Percentiles rank a stretch among this genome's conserved stretches.
Conservation (phyloP, 78 protist species). For the Dictyostelium firmibasis region DNA sequence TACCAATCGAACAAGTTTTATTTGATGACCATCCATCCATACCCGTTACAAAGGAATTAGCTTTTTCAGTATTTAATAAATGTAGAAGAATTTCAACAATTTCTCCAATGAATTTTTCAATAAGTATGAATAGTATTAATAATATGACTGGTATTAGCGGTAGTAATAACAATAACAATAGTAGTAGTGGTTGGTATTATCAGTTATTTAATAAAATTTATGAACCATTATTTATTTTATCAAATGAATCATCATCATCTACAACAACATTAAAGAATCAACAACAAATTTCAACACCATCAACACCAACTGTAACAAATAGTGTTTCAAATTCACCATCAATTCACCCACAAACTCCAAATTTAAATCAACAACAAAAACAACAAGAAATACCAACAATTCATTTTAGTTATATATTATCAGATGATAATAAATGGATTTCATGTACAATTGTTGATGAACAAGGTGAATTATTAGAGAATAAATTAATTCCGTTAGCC, state of each 20-base stretch:
- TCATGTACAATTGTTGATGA: constrained; percentile 53
- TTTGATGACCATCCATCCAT: constrained; percentile 2
- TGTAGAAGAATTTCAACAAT: constrained; percentile 64
- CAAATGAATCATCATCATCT: background rate
- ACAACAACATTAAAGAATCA: background rate
- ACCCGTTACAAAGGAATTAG: constrained; percentile 43
- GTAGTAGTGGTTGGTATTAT: constrained; percentile 11
- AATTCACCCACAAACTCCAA: background rate
- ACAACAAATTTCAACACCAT: background rate
- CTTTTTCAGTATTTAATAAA: constrained; percentile 44
- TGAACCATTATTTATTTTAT: constrained; percentile 60
- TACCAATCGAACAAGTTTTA: constrained; percentile 69
- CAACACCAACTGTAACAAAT: background rate
- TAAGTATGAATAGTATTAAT: background rate
- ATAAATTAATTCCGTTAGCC: constrained; percentile 21
- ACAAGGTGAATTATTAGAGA: constrained; percentile 50
- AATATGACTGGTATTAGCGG: background rate
- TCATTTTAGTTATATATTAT: constrained; percentile 42
- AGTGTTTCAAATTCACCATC: background rate
- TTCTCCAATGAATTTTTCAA: constrained; percentile 9
- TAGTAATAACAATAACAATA: background rate
- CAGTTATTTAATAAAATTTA: constrained; percentile 43
- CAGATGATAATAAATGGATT: constrained; percentile 54
- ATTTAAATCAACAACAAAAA: background rate
- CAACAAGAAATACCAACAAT: background rate